Conservation (phyloP, 805 yeast genomes). For the Schizosaccharomyces octosporus region DNA sequence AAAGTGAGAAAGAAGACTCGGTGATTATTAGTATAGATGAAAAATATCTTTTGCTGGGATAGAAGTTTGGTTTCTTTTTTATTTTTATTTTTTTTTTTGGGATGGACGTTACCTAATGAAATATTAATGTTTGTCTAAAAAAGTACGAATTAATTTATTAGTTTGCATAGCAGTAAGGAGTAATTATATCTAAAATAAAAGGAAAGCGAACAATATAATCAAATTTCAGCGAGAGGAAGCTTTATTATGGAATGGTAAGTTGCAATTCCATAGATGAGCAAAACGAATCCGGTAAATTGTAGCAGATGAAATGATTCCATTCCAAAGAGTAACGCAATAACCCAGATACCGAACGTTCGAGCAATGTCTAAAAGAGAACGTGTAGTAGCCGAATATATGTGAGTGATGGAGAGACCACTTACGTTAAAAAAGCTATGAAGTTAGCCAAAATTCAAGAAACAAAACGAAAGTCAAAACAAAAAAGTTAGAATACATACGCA, state of each 20-base stretch:
- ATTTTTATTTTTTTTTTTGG: too few relatives aligned
- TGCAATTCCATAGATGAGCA: slow-evolving; percentile 47
- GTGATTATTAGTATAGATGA: not conserved
- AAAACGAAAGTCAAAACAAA: not conserved
- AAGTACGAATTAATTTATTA: not conserved
- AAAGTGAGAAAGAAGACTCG: not conserved
- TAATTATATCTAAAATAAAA: not conserved
- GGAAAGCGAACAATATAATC: not conserved
- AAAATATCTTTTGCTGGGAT: not conserved
- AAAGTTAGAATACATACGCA: slow-evolving; percentile 7
- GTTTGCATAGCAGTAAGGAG: not conserved
- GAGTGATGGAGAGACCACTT: slow-evolving; percentile 47
- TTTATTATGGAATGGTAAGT: slow-evolving; percentile 42
- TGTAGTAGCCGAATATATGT: slow-evolving; percentile 44
- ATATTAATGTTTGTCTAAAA: too few relatives aligned
- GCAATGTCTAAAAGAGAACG: slow-evolving; percentile 60
- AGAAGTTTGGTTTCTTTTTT: too few relatives aligned
- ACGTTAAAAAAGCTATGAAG: slow-evolving; percentile 32
- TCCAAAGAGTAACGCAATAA: slow-evolving; percentile 39
- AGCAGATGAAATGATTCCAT: slow-evolving; percentile 48
- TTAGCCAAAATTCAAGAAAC: not conserved
- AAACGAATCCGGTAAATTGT: slow-evolving; percentile 38
- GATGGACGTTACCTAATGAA: too few relatives aligned
- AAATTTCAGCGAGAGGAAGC: not conserved
- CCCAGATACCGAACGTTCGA: slow-evolving; percentile 53